Base-by-base conservation (phyloP, 352 stramenopile genomes). In the Phytophthora citrophthora region DNA sequence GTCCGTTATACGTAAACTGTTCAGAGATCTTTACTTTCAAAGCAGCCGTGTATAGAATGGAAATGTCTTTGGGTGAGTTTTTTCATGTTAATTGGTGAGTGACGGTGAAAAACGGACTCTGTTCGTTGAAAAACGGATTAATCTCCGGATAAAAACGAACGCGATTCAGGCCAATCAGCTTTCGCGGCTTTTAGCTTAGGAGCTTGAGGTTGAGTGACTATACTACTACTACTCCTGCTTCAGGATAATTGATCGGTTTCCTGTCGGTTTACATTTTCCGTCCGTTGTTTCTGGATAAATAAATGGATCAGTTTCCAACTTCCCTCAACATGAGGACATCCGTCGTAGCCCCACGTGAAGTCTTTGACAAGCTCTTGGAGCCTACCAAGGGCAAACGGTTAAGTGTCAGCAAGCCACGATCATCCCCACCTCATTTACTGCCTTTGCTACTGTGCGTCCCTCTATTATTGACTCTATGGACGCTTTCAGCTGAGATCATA, bases 391-490 rank as follows among this genome's bases (percentile, higher is more conserved):
- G 29, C 29, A 34, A 34, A 34, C 29, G 9, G 8, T 34, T 13
- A 12, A 31, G 46, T 13, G 1, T 15, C 8, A 58, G 38, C 16
- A 69, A 68, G 11, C 40, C 51, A 20, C 52, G 34, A 6, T 15
- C 54, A 20, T 51, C 49, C n/a, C 46, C 38, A 4, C 54, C 54
- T 18, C 24, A 51, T 8, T 10, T 68, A 41, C 15, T 69, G 15
- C 59, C 48, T 1, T 40, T 73, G 6, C 47, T 74, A 40, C 31
- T 74, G 4, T 62, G 43, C 24, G 45, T 50, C 3, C 61, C 55
- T 1, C 18, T 71, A 31, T 26, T 36, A 0, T 32, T 71, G 48
- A 54, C 55, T 15, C 4, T 74, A 0, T 71, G 66, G 55, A 26
- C 38, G 3, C 54, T 71, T 60, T 54, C n/a, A 24, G 36, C n/a